These are phyloP conservation scores for Flaveria brownii DNA, from an alignment of 129 eudicot genomes.

Conservation along the genomic window DNA sequence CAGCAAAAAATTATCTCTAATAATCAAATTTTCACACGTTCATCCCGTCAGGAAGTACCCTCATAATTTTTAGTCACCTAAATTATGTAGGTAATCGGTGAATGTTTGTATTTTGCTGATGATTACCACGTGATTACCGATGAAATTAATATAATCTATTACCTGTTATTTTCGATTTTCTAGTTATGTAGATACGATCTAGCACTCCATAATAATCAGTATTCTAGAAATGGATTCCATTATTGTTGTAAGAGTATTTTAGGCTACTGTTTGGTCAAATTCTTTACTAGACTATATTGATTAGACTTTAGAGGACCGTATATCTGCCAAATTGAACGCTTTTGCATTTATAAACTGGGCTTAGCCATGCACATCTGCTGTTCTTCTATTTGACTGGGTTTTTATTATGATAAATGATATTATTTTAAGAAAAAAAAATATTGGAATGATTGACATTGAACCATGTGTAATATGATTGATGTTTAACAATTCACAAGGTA, in stretches of 20 bases:
- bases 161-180: too few relatives aligned
- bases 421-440: background rate
- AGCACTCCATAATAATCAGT: too few relatives aligned
- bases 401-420: background rate
- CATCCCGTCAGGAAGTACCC: too few relatives aligned
- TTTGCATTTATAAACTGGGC: slow-evolving; percentile 16
- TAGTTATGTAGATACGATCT: too few relatives aligned
- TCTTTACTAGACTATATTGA: slow-evolving; percentile 16
- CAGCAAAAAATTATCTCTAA: too few relatives aligned
- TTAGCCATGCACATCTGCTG: background rate
- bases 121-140: too few relatives aligned
- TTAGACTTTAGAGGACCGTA: background rate
- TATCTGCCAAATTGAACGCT: slow-evolving; percentile 7
- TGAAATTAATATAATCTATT: too few relatives aligned
- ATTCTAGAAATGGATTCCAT: background rate
- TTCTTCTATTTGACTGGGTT: slow-evolving; percentile 11
- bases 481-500: background rate
- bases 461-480: background rate
- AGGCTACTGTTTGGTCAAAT: slow-evolving; percentile 18
- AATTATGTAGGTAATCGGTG: too few relatives aligned
- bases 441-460: background rate
- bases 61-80: too few relatives aligned
- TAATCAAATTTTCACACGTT: too few relatives aligned
- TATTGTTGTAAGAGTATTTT: slow-evolving; percentile 13
- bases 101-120: too few relatives aligned